Percentiles rank a stretch among this genome's conserved stretches.
Conservation (phyloP, 2,329 filamentous ascomycete species). For the Colletotrichum simmondsii region DNA sequence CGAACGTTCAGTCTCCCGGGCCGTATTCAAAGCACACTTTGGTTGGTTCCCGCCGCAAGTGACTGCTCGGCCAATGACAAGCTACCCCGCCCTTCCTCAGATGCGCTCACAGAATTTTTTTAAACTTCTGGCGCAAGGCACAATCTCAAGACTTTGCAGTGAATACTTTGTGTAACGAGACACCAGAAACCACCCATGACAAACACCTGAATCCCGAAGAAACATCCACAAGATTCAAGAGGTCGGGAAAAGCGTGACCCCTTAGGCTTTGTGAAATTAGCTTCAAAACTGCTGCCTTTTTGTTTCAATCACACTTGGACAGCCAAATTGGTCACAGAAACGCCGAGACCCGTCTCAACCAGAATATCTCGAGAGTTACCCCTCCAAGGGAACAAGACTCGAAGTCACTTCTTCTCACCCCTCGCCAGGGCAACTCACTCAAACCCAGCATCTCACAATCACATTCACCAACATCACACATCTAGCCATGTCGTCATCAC, state of each 20-base stretch:
- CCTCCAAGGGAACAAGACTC: not conserved
- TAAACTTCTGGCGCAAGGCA: not conserved
- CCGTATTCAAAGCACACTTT: not conserved
- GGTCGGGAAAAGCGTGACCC: not conserved
- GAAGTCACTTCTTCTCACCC: not conserved
- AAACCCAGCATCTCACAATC: not conserved
- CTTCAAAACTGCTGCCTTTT: not conserved
- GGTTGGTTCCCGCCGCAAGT: not conserved
- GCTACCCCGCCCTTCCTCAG: not conserved
- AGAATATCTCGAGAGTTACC: not conserved
- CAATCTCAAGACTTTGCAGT: not conserved
- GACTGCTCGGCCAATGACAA: not conserved
- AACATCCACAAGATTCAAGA: not conserved
- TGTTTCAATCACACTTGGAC: not conserved
- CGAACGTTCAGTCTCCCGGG: not conserved
- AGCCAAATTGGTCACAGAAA: not conserved
- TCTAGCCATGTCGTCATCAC: slow-evolving; percentile 1
- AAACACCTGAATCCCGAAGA: not conserved
- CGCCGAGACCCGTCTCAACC: not conserved
- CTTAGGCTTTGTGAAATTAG: not conserved
- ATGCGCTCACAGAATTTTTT: not conserved
- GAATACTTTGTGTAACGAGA: not conserved
- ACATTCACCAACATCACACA: not conserved
- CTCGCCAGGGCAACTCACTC: not conserved
- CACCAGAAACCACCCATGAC: not conserved